Conservation (phyloP, 768 basidiomycete species). For the Tephrocybe sp. region DNA sequence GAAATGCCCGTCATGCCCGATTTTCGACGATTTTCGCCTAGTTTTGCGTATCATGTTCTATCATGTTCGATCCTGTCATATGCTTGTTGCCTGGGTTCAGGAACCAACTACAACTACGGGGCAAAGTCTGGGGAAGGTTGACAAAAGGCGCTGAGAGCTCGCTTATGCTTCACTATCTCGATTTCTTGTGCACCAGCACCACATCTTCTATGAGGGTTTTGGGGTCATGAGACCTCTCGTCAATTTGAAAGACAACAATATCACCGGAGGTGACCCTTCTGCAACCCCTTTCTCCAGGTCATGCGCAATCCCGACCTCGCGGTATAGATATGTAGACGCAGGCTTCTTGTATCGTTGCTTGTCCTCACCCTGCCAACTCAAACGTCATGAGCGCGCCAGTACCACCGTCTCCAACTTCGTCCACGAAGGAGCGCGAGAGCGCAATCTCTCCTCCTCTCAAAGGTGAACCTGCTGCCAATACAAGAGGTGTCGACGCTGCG, state of each 20-base stretch:
- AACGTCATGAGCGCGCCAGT: not conserved
- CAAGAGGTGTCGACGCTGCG: constrained; percentile 28
- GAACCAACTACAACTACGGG: too few species aligned
- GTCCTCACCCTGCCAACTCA: constrained; percentile 3
- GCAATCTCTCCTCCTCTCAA: not conserved
- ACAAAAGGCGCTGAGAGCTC: too few species aligned
- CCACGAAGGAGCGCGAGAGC: not conserved
- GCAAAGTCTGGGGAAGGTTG: too few species aligned
- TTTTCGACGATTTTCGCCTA: too few species aligned
- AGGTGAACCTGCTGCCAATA: not conserved
- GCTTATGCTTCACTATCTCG: too few species aligned
- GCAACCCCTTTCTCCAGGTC: constrained; percentile 1
- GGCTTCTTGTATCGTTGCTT: too few species aligned
- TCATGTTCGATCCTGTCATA: too few species aligned
- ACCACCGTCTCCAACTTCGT: constrained; percentile 1
- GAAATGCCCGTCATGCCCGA: too few species aligned
- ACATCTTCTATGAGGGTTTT: not conserved
- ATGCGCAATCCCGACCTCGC: not conserved
- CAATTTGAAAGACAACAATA: not conserved
- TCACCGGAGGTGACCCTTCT: not conserved
- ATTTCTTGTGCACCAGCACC: too few species aligned
- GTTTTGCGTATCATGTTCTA: too few species aligned
- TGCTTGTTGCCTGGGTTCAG: too few species aligned
- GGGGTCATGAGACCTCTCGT: not conserved
- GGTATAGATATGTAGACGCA: constrained; percentile 1